phyloP scores from a whole-genome alignment of 148 eudicot genomes.

The Vaccinium corymbosum region DNA sequence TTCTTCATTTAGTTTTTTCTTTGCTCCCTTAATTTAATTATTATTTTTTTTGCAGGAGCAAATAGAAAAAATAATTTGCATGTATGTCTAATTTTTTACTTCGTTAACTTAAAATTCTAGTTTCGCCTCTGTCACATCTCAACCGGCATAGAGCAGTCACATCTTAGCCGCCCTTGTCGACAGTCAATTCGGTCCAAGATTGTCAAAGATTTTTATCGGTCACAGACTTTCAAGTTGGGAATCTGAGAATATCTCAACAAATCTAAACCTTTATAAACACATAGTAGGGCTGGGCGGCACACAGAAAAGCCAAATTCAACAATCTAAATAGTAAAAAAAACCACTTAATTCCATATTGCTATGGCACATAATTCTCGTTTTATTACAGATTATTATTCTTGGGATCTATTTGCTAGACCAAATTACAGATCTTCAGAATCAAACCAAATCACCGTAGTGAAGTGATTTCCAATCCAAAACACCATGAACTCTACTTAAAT shows the following conservation, averaged over 20 bases:
- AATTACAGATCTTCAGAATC: neutral
- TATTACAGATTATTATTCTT: neutral
- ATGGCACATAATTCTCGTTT: neutral
- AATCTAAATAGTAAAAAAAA: neutral
- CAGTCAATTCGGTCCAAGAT: too few species aligned
- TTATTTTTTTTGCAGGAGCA: too few species aligned
- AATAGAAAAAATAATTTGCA: too few species aligned
- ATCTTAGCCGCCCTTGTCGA: too few species aligned
- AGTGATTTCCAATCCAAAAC: neutral
- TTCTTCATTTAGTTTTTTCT: too few species aligned
- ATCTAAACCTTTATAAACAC: neutral
- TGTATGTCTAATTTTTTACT: too few species aligned
- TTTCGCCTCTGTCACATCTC: too few species aligned
- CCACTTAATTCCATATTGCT: neutral
- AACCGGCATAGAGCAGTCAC: neutral
- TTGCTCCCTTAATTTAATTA: too few species aligned
- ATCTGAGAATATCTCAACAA: neutral
- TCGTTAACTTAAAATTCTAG: too few species aligned
- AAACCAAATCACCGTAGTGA: neutral
- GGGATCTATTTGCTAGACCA: neutral
- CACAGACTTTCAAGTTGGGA: neutral
- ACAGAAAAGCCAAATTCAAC: neutral
- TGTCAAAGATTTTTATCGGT: neutral
- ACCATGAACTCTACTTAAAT: slow-evolving; percentile 3
- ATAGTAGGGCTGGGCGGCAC: neutral